Evolutionary conservation across 371 early-diverging fungal genomes (phyloP), one percentile per base, ranked within the genome.

Genomic region (Cokeromyces recurvatus): DNA sequence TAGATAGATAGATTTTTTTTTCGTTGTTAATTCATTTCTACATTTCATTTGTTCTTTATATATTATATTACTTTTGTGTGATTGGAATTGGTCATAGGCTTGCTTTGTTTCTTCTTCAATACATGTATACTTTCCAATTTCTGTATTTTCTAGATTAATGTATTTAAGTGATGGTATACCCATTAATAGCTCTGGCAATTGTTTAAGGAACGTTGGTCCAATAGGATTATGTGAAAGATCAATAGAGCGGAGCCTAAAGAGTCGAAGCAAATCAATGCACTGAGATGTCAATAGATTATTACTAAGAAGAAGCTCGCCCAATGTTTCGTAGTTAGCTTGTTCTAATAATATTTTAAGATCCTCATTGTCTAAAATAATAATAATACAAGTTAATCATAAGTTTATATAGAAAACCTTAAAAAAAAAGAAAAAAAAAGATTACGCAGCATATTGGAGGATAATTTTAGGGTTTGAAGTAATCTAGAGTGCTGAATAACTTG

Each of bases 381-480:
- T n/a, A n/a, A n/a, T n/a, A n/a, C n/a, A n/a, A n/a, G n/a, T n/a
- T n/a, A n/a, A n/a, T n/a, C n/a, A n/a, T n/a, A n/a, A n/a, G n/a
- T n/a, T n/a, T n/a, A n/a, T n/a, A n/a, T n/a, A n/a, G n/a, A n/a
- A n/a, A n/a, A n/a, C n/a, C n/a, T n/a, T n/a, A n/a, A 9, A 34
- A 34, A 4, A 34, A 34, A 15, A 34, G 35, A 34, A 5, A 9
- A n/a, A 15, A 4, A 4, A 15, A n/a, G 14, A 39, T 32, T 64
- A 67, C 66, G 34, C 2, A 70, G 19, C 4, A 45, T 41, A 39
- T 59, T 64, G 27, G 51, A 59, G 2, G 66, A 62, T n/a, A 68
- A 32, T n/a, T 48, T 34, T 16, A 55, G 20, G 15, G 19, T 12
- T 27, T 49, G 32, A 2, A 49, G 19, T 19, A 23, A 23, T 9